These are phyloP conservation scores for Pythium guiyangense DNA, from an alignment of 352 stramenopile species.

Conservation along the genomic window DNA sequence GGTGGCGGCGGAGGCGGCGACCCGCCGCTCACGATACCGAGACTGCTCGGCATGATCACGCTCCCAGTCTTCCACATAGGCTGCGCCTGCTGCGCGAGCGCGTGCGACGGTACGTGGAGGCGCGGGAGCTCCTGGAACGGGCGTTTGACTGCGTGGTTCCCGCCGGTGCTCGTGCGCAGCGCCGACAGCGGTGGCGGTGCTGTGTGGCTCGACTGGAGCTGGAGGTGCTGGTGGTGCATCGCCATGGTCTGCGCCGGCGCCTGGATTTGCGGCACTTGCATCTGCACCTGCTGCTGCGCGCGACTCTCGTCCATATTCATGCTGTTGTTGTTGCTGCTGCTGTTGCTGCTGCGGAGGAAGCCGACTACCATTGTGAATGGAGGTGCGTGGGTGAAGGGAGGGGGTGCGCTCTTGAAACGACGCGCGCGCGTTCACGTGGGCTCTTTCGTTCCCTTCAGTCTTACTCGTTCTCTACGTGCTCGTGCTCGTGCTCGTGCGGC, in stretches of 20 bases:
- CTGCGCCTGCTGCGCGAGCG: slow-evolving; percentile 44
- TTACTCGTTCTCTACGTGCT: too few relatives aligned
- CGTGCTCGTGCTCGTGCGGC: neutral
- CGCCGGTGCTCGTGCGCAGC: neutral
- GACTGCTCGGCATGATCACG: slow-evolving; percentile 26
- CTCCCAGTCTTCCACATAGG: slow-evolving; percentile 41
- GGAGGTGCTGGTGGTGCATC: neutral
- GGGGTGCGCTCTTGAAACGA: neutral
- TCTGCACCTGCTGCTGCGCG: neutral
- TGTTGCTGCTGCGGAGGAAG: neutral
- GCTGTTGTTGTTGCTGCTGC: too few relatives aligned
- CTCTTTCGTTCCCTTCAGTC: neutral
- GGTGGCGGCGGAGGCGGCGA: slow-evolving; percentile 16
- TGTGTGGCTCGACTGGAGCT: neutral
- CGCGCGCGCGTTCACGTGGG: neutral
- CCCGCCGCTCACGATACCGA: slow-evolving; percentile 8
- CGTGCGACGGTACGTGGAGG: slow-evolving; percentile 55
- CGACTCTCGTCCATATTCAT: neutral
- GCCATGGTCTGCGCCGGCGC: neutral
- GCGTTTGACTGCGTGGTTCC: slow-evolving; percentile 7
- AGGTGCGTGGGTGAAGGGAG: neutral
- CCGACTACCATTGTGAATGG: neutral
- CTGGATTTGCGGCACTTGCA: neutral
- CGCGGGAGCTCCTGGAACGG: slow-evolving; percentile 63
- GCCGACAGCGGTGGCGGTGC: neutral